Conservation (phyloP, 2,329 filamentous ascomycete genomes). For the Dactylellina drechsleri region DNA sequence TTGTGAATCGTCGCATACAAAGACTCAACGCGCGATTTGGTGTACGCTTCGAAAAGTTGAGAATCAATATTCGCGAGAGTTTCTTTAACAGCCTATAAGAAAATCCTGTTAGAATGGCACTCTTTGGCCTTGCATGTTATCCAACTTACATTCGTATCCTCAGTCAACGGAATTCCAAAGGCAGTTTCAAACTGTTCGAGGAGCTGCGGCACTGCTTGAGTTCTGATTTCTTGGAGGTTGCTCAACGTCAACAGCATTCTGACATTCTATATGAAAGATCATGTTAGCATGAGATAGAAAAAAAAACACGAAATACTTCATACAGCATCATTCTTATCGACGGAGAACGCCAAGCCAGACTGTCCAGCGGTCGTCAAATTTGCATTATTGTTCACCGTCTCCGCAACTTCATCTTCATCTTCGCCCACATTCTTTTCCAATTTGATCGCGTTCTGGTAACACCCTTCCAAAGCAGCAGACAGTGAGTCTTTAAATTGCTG, state of each 20-base stretch:
- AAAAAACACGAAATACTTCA: background rate
- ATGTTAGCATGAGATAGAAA: constrained; percentile 21
- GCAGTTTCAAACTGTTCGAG: constrained; percentile 91
- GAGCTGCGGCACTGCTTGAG: constrained; percentile 84
- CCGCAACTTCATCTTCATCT: constrained; percentile 66
- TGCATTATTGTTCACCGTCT: constrained; percentile 60
- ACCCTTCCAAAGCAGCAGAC: constrained; percentile 91
- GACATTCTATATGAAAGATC: constrained; percentile 71
- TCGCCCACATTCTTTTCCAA: constrained; percentile 71
- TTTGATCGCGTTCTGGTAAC: constrained; percentile 95
- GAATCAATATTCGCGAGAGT: constrained; percentile 90
- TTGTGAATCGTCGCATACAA: constrained; percentile 76
- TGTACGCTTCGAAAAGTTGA: constrained; percentile 91
- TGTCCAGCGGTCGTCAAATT: constrained; percentile 39
- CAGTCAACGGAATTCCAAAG: constrained; percentile 92
- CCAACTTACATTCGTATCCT: constrained; percentile 75
- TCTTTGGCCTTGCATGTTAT: background rate
- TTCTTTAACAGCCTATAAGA: constrained; percentile 76
- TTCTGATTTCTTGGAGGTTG: constrained; percentile 85
- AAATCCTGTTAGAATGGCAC: background rate
- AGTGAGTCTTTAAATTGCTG: constrained; percentile 92
- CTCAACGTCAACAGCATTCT: constrained; percentile 93
- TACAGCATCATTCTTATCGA: constrained; percentile 53
- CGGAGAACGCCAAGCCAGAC: constrained; percentile 49
- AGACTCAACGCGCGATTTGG: constrained; percentile 75